Conservation (phyloP, 2,329 filamentous ascomycete genomes). For the Chrysoporthe cubensis region DNA sequence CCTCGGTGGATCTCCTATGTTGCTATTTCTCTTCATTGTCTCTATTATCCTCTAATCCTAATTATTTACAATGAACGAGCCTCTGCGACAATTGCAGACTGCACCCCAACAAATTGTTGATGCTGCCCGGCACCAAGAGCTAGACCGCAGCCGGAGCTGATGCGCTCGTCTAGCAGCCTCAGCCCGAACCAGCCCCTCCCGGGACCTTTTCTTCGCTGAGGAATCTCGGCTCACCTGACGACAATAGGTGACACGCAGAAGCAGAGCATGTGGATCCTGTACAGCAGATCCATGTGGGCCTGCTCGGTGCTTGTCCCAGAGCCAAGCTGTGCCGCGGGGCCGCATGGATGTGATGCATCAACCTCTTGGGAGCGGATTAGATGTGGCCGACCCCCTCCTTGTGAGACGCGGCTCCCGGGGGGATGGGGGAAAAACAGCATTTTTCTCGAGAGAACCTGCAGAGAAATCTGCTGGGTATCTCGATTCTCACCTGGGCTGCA, state of each 20-base stretch:
- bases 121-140: background rate
- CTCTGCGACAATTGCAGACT: background rate
- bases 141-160: background rate
- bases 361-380: background rate
- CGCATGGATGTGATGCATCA: conserved; percentile 16
- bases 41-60: background rate
- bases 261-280: background rate
- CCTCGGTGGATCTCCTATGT: background rate
- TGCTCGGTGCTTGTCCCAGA: background rate
- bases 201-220: background rate
- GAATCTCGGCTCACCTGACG: background rate
- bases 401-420: background rate
- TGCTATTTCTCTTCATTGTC: background rate
- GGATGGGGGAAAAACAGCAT: background rate
- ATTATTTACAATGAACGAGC: background rate
- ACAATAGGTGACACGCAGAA: background rate
- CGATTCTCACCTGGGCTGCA: background rate
- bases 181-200: background rate
- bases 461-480: too few species aligned
- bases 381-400: background rate
- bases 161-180: background rate
- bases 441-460: too few species aligned
- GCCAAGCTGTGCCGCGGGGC: background rate
- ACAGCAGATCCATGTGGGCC: conserved; percentile 13
- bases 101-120: background rate